phyloP scores from a whole-genome alignment of 2,329 filamentous ascomycete genomes.

The Calonectria multiphialidica region DNA sequence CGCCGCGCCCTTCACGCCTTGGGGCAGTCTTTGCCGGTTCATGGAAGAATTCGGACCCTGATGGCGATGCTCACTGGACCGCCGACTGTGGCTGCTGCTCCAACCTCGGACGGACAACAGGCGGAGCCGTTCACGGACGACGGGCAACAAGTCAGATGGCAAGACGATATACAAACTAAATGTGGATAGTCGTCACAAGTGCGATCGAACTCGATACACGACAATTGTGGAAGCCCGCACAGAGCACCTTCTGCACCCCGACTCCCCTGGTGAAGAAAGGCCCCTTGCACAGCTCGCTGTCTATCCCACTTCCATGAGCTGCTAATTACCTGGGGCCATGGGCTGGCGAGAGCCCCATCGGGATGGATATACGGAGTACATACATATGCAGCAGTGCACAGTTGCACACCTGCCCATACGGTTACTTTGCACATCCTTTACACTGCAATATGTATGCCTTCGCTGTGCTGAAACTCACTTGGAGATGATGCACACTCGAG shows the following conservation, averaged over 20 bases:
- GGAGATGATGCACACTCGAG: neutral
- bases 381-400: conserved; percentile 4
- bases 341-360: conserved; percentile 6
- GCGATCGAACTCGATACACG: conserved; percentile 20
- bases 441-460: neutral
- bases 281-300: conserved; percentile 11
- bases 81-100: neutral
- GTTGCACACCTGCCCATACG: neutral
- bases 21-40: conserved; percentile 13
- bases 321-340: conserved; percentile 9
- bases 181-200: conserved; percentile 18
- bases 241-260: conserved; percentile 18
- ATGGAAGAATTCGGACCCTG: conserved; percentile 39
- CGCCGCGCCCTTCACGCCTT: conserved; percentile 5
- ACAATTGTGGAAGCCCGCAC: conserved; percentile 20
- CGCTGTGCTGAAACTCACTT: conserved; percentile 2
- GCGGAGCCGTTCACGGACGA: conserved; percentile 18
- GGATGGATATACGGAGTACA: neutral
- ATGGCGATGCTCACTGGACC: conserved; percentile 36
- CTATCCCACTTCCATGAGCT: conserved; percentile 13
- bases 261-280: conserved; percentile 16
- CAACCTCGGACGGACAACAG: conserved; percentile 27
- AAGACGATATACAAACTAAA: conserved; percentile 10
- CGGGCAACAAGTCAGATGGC: conserved; percentile 17
- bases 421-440: neutral